These are phyloP conservation scores for Pleurotus tuoliensis DNA, from an alignment of 768 basidiomycete species.

Conservation along the genomic window DNA sequence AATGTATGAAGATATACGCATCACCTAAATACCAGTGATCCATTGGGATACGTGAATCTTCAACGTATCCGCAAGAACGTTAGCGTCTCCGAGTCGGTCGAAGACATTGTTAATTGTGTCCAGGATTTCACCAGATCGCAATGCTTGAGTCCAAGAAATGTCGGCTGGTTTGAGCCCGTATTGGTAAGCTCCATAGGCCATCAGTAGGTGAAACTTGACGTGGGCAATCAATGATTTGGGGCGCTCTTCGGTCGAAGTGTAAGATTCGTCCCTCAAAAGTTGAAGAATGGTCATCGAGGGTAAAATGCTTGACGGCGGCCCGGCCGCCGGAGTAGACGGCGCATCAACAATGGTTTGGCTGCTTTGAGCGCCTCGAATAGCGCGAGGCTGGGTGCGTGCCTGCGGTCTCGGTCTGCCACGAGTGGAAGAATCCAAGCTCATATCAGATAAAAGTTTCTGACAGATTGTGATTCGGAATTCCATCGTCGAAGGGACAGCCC, in stretches of 20 bases:
- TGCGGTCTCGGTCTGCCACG: slow-evolving; percentile 15
- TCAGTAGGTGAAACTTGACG: slow-evolving; percentile 35
- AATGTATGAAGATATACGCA: neutral
- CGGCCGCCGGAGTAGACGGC: neutral
- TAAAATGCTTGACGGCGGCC: slow-evolving; percentile 10
- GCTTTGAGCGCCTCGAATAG: slow-evolving; percentile 13
- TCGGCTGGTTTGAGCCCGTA: slow-evolving; percentile 17
- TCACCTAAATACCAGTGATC: neutral
- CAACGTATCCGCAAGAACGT: slow-evolving; percentile 6
- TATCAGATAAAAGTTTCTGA: slow-evolving; percentile 22
- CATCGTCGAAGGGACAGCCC: slow-evolving; percentile 28
- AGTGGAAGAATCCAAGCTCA: neutral
- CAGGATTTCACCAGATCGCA: slow-evolving; percentile 21
- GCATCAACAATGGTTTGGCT: slow-evolving; percentile 7
- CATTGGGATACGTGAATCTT: slow-evolving; percentile 5
- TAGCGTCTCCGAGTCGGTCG: slow-evolving; percentile 9
- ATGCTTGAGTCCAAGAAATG: slow-evolving; percentile 27
- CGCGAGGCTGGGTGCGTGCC: slow-evolving; percentile 21
- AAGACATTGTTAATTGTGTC: slow-evolving; percentile 25
- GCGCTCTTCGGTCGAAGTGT: slow-evolving; percentile 3
- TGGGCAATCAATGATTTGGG: slow-evolving; percentile 15
- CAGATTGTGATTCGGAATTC: slow-evolving; percentile 42
- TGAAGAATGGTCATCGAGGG: slow-evolving; percentile 16
- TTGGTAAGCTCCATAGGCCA: slow-evolving; percentile 35
- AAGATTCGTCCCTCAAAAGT: slow-evolving; percentile 13